phyloP scores from a whole-genome alignment of 495 filamentous ascomycete genomes.

The Xylaria intraflava region DNA sequence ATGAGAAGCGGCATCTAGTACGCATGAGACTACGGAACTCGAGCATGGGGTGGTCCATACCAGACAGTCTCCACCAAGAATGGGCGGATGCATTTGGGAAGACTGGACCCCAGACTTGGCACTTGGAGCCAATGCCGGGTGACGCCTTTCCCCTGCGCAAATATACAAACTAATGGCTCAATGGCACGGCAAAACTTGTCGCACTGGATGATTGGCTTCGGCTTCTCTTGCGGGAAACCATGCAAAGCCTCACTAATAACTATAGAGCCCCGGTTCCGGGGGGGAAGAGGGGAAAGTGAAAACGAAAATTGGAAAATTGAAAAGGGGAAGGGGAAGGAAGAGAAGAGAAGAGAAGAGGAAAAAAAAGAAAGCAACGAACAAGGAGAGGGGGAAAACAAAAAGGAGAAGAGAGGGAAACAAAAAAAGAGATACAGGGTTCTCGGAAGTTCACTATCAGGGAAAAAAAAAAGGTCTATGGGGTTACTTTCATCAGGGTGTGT shows the following conservation, averaged over 20 bases:
- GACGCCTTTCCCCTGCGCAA: slow-evolving; percentile 43
- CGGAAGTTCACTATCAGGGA: neutral
- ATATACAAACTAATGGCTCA: slow-evolving; percentile 38
- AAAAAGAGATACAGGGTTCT: neutral
- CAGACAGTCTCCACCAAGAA: slow-evolving; percentile 33
- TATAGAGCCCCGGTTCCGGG: slow-evolving; percentile 2
- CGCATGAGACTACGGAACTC: slow-evolving; percentile 46
- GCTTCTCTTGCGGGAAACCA: neutral
- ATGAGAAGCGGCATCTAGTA: slow-evolving; percentile 43
- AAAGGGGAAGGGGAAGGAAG: neutral
- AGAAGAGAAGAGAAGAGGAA: neutral
- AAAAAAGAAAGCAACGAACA: neutral
- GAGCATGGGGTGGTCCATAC: slow-evolving; percentile 39
- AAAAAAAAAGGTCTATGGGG: neutral
- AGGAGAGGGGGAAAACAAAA: neutral
- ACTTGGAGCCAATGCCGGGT: slow-evolving; percentile 45
- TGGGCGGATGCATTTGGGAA: slow-evolving; percentile 41
- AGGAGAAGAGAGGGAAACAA: neutral
- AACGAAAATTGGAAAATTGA: neutral
- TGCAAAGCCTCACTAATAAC: neutral
- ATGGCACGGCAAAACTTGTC: neutral
- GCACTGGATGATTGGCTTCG: neutral
- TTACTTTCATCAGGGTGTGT: slow-evolving; percentile 1
- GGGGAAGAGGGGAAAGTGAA: neutral
- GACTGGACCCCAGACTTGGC: slow-evolving; percentile 38